Evolutionary conservation across 2,329 filamentous ascomycete genomes (phyloP).

Genomic region (Epichloe sylvatica): DNA sequence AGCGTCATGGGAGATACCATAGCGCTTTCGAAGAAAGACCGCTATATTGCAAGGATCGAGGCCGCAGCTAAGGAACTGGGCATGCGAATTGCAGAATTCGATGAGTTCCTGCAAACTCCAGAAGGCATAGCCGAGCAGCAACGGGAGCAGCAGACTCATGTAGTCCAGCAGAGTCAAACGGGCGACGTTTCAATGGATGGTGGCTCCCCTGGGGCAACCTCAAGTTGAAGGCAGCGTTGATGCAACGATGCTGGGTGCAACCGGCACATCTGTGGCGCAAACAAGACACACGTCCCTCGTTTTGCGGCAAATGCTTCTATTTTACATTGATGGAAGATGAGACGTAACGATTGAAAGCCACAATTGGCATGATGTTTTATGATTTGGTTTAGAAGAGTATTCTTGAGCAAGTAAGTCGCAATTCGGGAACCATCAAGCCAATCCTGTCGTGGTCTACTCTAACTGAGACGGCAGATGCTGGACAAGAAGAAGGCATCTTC

Average conservation of each 20-base stretch:
- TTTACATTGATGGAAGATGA: background rate
- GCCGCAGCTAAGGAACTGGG: constrained; percentile 40
- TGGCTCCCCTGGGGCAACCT: background rate
- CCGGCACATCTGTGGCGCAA: background rate
- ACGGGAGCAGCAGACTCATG: constrained; percentile 7
- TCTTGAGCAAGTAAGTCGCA: constrained; percentile 1
- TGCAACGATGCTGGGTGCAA: background rate
- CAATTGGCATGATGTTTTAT: background rate
- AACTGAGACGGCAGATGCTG: background rate
- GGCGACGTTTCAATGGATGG: constrained; percentile 7
- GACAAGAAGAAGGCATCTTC: background rate
- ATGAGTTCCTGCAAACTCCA: constrained; percentile 24
- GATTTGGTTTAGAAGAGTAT: background rate
- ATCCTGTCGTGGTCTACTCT: background rate
- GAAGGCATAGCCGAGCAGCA: constrained; percentile 16
- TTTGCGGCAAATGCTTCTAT: background rate
- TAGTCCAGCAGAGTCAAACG: constrained; percentile 11
- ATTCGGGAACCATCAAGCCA: background rate
- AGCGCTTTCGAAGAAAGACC: constrained; percentile 27
- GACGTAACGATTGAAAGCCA: background rate
- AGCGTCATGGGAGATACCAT: constrained; percentile 33
- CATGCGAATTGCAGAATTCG: constrained; percentile 36
- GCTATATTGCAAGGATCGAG: constrained; percentile 38
- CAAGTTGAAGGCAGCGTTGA: background rate
- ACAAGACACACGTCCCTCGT: background rate